These are phyloP conservation scores for Microsporum audouinii DNA, from an alignment of 2,329 filamentous ascomycete genomes.

Conservation along the genomic window DNA sequence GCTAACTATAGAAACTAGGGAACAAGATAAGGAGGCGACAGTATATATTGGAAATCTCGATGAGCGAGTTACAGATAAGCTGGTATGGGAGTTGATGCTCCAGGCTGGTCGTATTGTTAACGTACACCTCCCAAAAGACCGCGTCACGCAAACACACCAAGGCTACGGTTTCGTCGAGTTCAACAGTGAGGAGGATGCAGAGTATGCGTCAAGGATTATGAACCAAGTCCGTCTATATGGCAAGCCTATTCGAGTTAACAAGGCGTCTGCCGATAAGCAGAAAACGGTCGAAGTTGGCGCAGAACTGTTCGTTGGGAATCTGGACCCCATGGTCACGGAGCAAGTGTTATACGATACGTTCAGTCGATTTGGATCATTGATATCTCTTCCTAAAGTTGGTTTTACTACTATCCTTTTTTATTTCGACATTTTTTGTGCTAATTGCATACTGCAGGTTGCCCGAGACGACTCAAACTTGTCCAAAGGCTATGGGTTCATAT, in stretches of 20 bases:
- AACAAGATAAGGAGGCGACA: constrained; percentile 96
- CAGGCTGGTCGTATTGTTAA: constrained; percentile 96
- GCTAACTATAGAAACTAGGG: constrained; percentile 43
- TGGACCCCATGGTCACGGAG: constrained; percentile 90
- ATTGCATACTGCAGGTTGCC: constrained; percentile 43
- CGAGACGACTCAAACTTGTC: constrained; percentile 77
- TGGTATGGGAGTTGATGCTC: constrained; percentile 96
- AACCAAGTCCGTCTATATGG: constrained; percentile 88
- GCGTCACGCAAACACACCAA: constrained; percentile 91
- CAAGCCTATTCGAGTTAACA: constrained; percentile 94
- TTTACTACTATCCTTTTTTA: background rate
- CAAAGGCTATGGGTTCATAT: constrained; percentile 95
- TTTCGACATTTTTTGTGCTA: background rate
- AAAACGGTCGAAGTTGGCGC: constrained; percentile 87
- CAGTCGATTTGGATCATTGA: constrained; percentile 74
- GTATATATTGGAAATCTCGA: constrained; percentile 98
- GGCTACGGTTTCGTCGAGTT: constrained; percentile 99
- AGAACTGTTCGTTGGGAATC: constrained; percentile 91
- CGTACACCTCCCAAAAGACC: constrained; percentile 95
- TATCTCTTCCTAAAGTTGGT: constrained; percentile 69
- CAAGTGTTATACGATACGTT: constrained; percentile 94
- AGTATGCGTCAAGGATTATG: constrained; percentile 94
- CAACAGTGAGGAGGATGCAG: constrained; percentile 85
- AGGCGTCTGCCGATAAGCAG: constrained; percentile 84
- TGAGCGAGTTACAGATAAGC: constrained; percentile 79